Conservation (phyloP, 805 yeast species). For the Myxozyma neotropica region DNA sequence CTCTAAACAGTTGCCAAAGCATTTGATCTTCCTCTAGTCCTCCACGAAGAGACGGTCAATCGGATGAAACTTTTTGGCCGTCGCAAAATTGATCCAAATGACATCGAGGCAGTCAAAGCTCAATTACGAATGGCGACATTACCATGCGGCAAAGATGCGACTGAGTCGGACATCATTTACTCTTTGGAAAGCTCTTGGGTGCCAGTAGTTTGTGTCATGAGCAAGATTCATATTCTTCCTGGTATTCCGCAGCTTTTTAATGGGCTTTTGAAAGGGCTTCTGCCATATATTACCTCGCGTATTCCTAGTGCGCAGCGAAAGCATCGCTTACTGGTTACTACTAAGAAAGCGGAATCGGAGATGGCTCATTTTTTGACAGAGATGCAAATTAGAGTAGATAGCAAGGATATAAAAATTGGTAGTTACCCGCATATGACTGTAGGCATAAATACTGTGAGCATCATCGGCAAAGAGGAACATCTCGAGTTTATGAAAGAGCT, state of each 20-base stretch:
- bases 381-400: slow-evolving; percentile 51
- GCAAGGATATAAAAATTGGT: slow-evolving; percentile 66
- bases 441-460: slow-evolving; percentile 68
- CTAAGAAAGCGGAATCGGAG: slow-evolving; percentile 61
- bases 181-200: slow-evolving; percentile 70
- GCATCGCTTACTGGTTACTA: slow-evolving; percentile 60
- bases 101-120: slow-evolving; percentile 55
- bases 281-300: slow-evolving; percentile 45
- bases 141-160: slow-evolving; percentile 50
- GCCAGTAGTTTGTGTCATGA: slow-evolving; percentile 71
- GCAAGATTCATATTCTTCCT: slow-evolving; percentile 72
- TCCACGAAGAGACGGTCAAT: slow-evolving; percentile 60
- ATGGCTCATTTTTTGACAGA: slow-evolving; percentile 65
- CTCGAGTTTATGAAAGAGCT: slow-evolving; percentile 47
- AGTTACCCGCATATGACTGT: slow-evolving; percentile 79
- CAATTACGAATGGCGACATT: slow-evolving; percentile 79
- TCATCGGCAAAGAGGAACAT: slow-evolving; percentile 59
- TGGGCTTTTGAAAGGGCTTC: slow-evolving; percentile 52
- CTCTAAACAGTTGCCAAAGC: slow-evolving; percentile 57
- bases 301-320: slow-evolving; percentile 45
- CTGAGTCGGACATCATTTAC: slow-evolving; percentile 42
- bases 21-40: slow-evolving; percentile 52
- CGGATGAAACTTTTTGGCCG: slow-evolving; percentile 57
- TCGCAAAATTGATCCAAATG: slow-evolving; percentile 40
- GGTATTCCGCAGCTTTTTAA: slow-evolving; percentile 81